phyloP scores from a whole-genome alignment of 495 filamentous ascomycete species.

The Trypethelium eluteriae region DNA sequence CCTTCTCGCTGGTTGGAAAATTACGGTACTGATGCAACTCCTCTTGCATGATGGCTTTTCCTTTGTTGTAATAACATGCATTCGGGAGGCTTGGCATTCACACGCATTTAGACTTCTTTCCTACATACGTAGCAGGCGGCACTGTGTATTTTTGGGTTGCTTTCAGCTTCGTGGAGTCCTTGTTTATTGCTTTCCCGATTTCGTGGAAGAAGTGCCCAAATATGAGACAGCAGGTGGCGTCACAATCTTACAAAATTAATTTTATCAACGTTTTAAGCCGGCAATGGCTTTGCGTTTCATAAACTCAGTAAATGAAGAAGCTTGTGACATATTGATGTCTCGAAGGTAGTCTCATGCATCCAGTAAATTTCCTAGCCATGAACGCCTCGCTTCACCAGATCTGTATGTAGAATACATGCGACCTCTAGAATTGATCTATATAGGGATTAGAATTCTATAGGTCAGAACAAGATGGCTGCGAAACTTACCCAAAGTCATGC shows the following conservation, averaged over 20 bases:
- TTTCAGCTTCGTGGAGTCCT: not conserved
- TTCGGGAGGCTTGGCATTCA: not conserved
- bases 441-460: not conserved
- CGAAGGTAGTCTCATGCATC: not conserved
- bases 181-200: not conserved
- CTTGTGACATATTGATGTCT: not conserved
- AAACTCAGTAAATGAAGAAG: not conserved
- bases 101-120: not conserved
- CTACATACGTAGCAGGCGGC: not conserved
- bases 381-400: conserved; percentile 4
- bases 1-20: conserved; percentile 29
- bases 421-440: conserved; percentile 14
- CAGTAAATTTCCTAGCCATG: conserved; percentile 1
- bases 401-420: conserved; percentile 13
- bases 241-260: not conserved
- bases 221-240: not conserved
- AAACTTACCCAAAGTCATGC: conserved; percentile 87
- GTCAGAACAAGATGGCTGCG: not conserved
- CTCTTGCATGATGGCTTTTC: not conserved
- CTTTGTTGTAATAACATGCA: conserved; percentile 3
- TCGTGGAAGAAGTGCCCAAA: not conserved
- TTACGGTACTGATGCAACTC: conserved; percentile 23
- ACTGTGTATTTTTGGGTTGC: not conserved
- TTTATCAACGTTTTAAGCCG: not conserved
- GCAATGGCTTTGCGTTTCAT: not conserved